phyloP scores from a whole-genome alignment of 495 filamentous ascomycete species.

The Penicillium crystallinum region DNA sequence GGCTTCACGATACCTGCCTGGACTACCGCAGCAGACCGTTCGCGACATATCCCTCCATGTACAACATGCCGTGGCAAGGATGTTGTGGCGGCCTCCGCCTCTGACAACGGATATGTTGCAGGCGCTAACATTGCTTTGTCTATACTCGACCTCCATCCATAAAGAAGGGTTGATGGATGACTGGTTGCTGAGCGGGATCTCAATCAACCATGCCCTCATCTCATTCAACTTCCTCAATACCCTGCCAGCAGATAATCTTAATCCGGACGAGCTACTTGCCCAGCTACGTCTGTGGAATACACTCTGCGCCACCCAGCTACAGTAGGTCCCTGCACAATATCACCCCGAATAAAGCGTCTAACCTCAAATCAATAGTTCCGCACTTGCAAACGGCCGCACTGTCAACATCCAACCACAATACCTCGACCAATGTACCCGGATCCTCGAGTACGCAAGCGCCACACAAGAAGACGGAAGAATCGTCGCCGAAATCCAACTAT shows the following conservation, averaged over 20 bases:
- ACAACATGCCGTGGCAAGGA: constrained; percentile 29
- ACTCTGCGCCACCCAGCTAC: constrained; percentile 35
- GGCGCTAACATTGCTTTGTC: constrained; percentile 33
- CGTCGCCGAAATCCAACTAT: constrained; percentile 36
- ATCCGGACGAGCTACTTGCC: constrained; percentile 27
- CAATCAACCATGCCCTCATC: constrained; percentile 36
- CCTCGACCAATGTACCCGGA: constrained; percentile 32
- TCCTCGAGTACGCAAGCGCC: constrained; percentile 32
- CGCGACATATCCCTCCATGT: constrained; percentile 35
- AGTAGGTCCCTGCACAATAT: constrained; percentile 21
- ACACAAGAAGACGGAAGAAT: constrained; percentile 33
- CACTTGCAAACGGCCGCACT: constrained; percentile 34
- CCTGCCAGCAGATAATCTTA: constrained; percentile 17
- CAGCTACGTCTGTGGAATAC: constrained; percentile 40
- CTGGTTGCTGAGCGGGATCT: constrained; percentile 41
- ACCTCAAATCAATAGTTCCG: constrained; percentile 19
- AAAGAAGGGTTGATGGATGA: constrained; percentile 37
- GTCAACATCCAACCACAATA: constrained; percentile 32
- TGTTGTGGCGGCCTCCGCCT: constrained; percentile 32
- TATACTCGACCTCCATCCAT: constrained; percentile 33
- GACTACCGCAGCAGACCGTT: constrained; percentile 26
- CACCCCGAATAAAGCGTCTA: not conserved
- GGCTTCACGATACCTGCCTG: constrained; percentile 38
- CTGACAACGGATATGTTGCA: constrained; percentile 34
- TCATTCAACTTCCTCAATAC: constrained; percentile 32